Evolutionary conservation across 495 filamentous ascomycete genomes (phyloP).

Genomic region (Penicillium silybi): DNA sequence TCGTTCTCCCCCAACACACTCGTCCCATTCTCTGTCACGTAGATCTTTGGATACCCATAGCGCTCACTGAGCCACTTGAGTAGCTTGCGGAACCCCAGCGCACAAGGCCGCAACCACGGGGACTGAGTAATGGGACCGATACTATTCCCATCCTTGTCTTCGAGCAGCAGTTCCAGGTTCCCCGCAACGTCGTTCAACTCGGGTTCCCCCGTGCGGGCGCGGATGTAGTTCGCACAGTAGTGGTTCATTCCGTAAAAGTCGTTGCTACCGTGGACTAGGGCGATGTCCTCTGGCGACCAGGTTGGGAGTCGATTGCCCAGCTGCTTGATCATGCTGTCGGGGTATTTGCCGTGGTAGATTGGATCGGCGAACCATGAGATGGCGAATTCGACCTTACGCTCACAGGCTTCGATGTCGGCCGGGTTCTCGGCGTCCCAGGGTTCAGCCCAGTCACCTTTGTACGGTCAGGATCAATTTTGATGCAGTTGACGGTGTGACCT

Average conservation of each 20-base stretch:
- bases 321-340: conserved; percentile 70
- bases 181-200: conserved; percentile 64
- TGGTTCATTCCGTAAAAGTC: conserved; percentile 87
- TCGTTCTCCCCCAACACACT: conserved; percentile 76
- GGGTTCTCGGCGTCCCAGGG: conserved; percentile 51
- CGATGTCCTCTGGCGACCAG: conserved; percentile 61
- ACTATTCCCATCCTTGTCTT: conserved; percentile 62
- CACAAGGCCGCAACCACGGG: conserved; percentile 68
- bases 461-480: not conserved
- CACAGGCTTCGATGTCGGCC: conserved; percentile 46
- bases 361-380: conserved; percentile 66
- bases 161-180: conserved; percentile 63
- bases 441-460: conserved; percentile 58
- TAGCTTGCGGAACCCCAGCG: conserved; percentile 69
- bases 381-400: conserved; percentile 52
- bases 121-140: conserved; percentile 74
- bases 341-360: conserved; percentile 72
- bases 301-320: conserved; percentile 64
- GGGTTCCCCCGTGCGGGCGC: conserved; percentile 57
- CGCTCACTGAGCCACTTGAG: conserved; percentile 76
- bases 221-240: conserved; percentile 80
- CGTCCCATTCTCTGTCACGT: conserved; percentile 80
- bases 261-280: conserved; percentile 68
- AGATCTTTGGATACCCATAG: conserved; percentile 69
- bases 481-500: not conserved